phyloP scores from a whole-genome alignment of 305 asterid species.

The Salvia sclarea region DNA sequence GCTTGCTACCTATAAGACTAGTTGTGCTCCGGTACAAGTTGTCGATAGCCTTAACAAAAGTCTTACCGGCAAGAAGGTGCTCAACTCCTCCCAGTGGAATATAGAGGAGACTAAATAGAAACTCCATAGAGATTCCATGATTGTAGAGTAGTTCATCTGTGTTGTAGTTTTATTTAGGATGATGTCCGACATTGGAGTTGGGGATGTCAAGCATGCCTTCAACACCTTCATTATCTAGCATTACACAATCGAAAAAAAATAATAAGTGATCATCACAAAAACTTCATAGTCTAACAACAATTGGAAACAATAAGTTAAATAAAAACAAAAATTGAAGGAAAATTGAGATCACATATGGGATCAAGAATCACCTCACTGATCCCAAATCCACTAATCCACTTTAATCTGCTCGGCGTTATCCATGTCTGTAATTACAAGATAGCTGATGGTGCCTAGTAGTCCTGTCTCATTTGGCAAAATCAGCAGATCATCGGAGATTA shows the following conservation, averaged over 20 bases:
- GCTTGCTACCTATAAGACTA: neutral
- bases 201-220: constrained; percentile 19
- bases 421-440: constrained; percentile 10
- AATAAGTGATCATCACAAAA: neutral
- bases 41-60: neutral
- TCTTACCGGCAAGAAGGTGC: neutral
- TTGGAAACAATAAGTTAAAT: no score
- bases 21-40: neutral
- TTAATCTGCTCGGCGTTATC: neutral
- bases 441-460: neutral
- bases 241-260: no score
- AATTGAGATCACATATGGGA: no score
- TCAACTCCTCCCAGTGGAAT: constrained; percentile 30
- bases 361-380: constrained; percentile 2
- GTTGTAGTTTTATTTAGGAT: neutral
- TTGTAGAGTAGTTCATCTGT: no score
- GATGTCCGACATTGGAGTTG: constrained; percentile 28
- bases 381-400: neutral
- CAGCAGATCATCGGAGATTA: constrained; percentile 20
- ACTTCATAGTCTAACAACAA: no score
- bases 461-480: neutral
- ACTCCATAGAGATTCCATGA: no score
- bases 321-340: no score
- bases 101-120: constrained; percentile 15
- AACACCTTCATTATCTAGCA: constrained; percentile 29